These are phyloP conservation scores for Penicillium pancosmium DNA, from an alignment of 495 filamentous ascomycete genomes.

Conservation along the genomic window DNA sequence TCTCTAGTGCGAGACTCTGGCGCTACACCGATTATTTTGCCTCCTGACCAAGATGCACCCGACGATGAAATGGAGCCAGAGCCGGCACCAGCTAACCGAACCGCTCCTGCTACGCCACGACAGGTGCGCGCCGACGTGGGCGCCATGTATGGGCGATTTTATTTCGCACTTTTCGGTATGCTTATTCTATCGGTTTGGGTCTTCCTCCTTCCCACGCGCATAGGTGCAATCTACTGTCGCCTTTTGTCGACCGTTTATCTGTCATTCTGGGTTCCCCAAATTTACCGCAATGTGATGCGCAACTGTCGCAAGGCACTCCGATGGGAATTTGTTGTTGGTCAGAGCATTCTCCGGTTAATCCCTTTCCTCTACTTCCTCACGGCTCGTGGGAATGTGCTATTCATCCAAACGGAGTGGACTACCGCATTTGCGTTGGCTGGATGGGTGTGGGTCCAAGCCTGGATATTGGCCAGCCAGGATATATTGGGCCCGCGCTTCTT, in stretches of 20 bases:
- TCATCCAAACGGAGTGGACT: slow-evolving; percentile 68
- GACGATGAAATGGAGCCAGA: slow-evolving; percentile 35
- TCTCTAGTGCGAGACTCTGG: slow-evolving; percentile 51
- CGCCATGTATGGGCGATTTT: slow-evolving; percentile 78
- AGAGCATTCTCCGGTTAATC: slow-evolving; percentile 72
- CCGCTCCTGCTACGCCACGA: slow-evolving; percentile 32
- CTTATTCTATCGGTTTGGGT: slow-evolving; percentile 77
- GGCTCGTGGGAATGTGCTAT: slow-evolving; percentile 72
- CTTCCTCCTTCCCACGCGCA: slow-evolving; percentile 69
- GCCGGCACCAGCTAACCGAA: slow-evolving; percentile 29
- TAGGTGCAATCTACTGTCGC: slow-evolving; percentile 73
- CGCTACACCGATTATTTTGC: slow-evolving; percentile 72
- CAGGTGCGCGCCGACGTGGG: slow-evolving; percentile 61
- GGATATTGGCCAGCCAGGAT: slow-evolving; percentile 75
- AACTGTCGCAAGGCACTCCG: slow-evolving; percentile 87
- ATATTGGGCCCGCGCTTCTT: slow-evolving; percentile 84
- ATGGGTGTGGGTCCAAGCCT: slow-evolving; percentile 94
- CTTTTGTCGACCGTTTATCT: slow-evolving; percentile 70
- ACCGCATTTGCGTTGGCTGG: slow-evolving; percentile 64
- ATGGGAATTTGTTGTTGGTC: slow-evolving; percentile 86
- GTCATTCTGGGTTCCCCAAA: slow-evolving; percentile 90
- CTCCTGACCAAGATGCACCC: slow-evolving; percentile 78
- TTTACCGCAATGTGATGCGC: slow-evolving; percentile 84
- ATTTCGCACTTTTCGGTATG: slow-evolving; percentile 68
- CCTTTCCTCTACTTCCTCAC: slow-evolving; percentile 85